Evolutionary conservation across 2,329 filamentous ascomycete genomes (phyloP).

Genomic region (Monosporascus sp.): DNA sequence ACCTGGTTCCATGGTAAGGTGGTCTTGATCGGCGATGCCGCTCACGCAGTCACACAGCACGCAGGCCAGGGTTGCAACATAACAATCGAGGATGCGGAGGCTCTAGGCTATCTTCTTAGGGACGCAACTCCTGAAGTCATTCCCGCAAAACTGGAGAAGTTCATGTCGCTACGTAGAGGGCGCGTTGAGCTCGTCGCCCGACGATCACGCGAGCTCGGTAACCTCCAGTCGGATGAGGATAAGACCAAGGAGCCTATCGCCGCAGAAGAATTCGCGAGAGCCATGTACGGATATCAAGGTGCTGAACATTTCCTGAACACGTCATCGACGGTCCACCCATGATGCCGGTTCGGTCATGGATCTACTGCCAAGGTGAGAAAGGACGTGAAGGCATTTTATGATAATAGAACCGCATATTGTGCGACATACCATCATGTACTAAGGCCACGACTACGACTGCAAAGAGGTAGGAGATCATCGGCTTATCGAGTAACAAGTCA

Average conservation of each 20-base stretch:
- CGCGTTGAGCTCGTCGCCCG: constrained; percentile 14
- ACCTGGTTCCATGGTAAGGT: constrained; percentile 17
- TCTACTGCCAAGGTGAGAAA: too few species aligned
- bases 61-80: constrained; percentile 18
- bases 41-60: constrained; percentile 16
- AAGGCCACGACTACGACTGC: too few species aligned
- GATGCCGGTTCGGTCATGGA: background rate
- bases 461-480: too few species aligned
- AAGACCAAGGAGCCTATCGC: constrained; percentile 11
- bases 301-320: constrained; percentile 10
- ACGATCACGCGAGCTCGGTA: constrained; percentile 12
- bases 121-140: constrained; percentile 8
- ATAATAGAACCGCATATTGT: too few species aligned
- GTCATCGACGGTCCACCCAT: background rate
- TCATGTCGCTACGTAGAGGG: constrained; percentile 14
- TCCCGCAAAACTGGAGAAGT: constrained; percentile 4
- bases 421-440: too few species aligned
- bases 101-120: constrained; percentile 10
- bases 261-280: constrained; percentile 12
- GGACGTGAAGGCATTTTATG: too few species aligned
- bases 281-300: constrained; percentile 15
- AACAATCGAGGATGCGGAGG: constrained; percentile 19
- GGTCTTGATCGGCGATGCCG: constrained; percentile 18
- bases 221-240: constrained; percentile 11
- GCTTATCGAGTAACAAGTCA: too few species aligned